phyloP scores from a whole-genome alignment of 441 rosid species.

The Populus hybrid region DNA sequence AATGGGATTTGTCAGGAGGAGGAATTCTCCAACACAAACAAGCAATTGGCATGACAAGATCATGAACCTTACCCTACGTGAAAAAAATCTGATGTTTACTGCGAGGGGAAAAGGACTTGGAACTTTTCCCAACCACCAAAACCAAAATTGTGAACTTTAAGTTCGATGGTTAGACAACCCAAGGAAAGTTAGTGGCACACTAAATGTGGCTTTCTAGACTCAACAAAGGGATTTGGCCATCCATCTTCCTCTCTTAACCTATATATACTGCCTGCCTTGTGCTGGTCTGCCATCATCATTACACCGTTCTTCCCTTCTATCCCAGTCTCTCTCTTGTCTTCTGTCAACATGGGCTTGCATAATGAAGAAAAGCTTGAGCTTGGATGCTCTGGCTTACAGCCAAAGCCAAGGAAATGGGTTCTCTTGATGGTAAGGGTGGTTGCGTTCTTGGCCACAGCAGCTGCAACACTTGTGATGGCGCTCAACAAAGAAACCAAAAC shows the following conservation, averaged over 20 bases:
- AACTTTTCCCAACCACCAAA: constrained; percentile 36
- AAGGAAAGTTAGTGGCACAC: constrained; percentile 19
- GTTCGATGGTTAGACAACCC: constrained; percentile 51
- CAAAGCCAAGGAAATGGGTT: constrained; percentile 22
- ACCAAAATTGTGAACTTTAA: constrained; percentile 7
- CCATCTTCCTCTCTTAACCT: background rate
- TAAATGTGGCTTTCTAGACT: constrained; percentile 20
- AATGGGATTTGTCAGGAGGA: background rate
- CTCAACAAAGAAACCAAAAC: constrained; percentile 71
- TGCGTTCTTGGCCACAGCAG: constrained; percentile 58
- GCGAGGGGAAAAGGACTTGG: background rate
- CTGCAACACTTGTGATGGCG: constrained; percentile 76
- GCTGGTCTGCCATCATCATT: background rate
- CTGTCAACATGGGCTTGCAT: constrained; percentile 31
- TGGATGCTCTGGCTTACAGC: background rate
- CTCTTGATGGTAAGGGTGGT: constrained; percentile 49
- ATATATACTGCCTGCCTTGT: background rate
- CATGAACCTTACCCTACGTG: no score
- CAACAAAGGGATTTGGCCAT: constrained; percentile 13
- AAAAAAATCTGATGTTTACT: background rate
- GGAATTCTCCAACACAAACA: background rate
- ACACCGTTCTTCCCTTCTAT: background rate
- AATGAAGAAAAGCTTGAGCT: constrained; percentile 19
- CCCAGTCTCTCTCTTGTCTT: background rate
- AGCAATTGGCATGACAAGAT: background rate